Base-by-base conservation (phyloP, 495 filamentous ascomycete species). In the Penicillium egyptiacum region DNA sequence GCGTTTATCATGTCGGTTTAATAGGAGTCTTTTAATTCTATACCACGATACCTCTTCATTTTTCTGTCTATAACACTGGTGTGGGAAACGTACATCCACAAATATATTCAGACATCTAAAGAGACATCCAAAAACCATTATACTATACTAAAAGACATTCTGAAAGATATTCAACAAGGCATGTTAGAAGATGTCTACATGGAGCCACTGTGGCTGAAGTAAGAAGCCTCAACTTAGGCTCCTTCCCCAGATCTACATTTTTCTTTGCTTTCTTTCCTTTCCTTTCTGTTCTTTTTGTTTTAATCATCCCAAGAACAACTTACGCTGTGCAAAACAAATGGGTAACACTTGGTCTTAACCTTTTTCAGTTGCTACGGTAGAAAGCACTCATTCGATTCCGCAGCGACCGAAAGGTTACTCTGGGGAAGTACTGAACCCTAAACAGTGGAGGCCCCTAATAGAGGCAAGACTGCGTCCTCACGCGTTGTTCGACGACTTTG, bases 11-110 rank as follows among this genome's bases (percentile, higher is more conserved):
- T 53, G n/a, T 28, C 0, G 35, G 19, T 46, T 46, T 41, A 55
- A 14, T 48, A n/a, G 57, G 57, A 28, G 58, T 53, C 51, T 30
- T 52, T 48, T 55, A 20, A 41, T 59, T 56, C 42, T 48, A 58
- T 62, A n/a, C 35, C 35, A 39, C 14, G 6, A 39, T 39, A n/a
- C 16, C 31, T 6, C 4, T 35, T 35, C 33, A 35, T 37, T 37
- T 6, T 6, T 37, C 14, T 37, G 14, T 1, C 35, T 8, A 16
- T 28, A 28, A 28, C 26, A 28, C 7, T 35, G 16, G 8, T 16
- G n/a, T n/a, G 6, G 5, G 1, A n/a, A 35, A 11, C 2, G 10
- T 2, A 31, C 14, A 5, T 14, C 12, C 33, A 35, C 25, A 26
- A 26, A 26, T 0, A 26, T 26, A 26, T 7, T 16, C 3, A 33